These are phyloP conservation scores for Letharia lupina DNA, from an alignment of 495 filamentous ascomycete species.

Conservation along the genomic window DNA sequence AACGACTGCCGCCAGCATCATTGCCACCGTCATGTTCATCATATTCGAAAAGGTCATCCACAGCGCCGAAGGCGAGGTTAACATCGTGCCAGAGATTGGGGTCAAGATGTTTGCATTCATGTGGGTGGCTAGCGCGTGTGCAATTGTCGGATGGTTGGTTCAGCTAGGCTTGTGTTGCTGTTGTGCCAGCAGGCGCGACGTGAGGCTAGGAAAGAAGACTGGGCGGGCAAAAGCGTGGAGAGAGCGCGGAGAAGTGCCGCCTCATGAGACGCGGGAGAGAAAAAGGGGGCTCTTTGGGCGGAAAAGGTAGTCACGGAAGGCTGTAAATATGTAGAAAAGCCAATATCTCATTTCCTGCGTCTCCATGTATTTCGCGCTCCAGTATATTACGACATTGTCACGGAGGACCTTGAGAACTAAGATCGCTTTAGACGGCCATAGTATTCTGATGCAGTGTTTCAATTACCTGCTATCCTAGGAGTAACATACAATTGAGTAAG, in stretches of 20 bases:
- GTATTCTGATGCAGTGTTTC: neutral
- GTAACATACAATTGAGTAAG: neutral
- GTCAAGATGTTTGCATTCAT: slow-evolving; percentile 76
- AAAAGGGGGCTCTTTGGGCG: neutral
- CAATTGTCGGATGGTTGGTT: slow-evolving; percentile 58
- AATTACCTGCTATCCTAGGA: neutral
- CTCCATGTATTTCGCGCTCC: neutral
- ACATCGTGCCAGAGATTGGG: slow-evolving; percentile 66
- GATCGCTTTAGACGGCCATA: neutral
- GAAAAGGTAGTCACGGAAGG: neutral
- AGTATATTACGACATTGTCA: neutral
- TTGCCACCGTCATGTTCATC: slow-evolving; percentile 72
- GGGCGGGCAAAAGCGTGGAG: slow-evolving; percentile 34
- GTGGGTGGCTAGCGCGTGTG: slow-evolving; percentile 69
- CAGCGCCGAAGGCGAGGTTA: slow-evolving; percentile 52
- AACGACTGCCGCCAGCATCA: slow-evolving; percentile 58
- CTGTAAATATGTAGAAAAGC: neutral
- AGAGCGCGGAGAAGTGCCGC: slow-evolving; percentile 8
- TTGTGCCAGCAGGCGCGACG: slow-evolving; percentile 52
- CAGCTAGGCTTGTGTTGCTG: slow-evolving; percentile 69
- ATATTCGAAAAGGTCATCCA: slow-evolving; percentile 67
- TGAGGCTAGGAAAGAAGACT: slow-evolving; percentile 44
- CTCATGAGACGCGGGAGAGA: slow-evolving; percentile 12
- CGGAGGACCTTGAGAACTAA: neutral
- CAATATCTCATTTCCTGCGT: neutral